Conservation (phyloP, 768 basidiomycete species). For the Multifurca ochricompacta region DNA sequence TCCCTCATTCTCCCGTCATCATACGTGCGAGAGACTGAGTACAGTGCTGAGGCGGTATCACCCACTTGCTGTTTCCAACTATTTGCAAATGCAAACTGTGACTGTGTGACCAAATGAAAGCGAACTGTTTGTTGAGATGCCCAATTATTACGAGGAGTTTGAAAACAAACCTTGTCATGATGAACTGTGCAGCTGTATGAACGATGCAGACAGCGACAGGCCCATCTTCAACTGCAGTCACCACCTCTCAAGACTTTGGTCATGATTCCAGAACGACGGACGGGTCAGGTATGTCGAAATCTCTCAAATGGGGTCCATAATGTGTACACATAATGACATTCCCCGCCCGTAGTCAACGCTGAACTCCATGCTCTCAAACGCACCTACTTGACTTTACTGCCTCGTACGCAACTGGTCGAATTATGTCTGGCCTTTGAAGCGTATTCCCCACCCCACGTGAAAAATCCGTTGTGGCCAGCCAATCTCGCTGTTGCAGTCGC, state of each 20-base stretch:
- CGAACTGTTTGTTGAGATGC: too few relatives aligned
- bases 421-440: slow-evolving; percentile 67
- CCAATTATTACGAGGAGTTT: slow-evolving; percentile 22
- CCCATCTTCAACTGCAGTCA: slow-evolving; percentile 31
- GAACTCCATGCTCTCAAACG: slow-evolving; percentile 56
- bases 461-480: slow-evolving; percentile 62
- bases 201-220: slow-evolving; percentile 47
- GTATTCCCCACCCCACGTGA: slow-evolving; percentile 57
- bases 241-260: slow-evolving; percentile 24
- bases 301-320: neutral
- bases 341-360: slow-evolving; percentile 30
- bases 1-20: neutral
- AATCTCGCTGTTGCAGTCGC: slow-evolving; percentile 61
- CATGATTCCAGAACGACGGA: slow-evolving; percentile 23
- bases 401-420: slow-evolving; percentile 67
- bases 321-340: neutral
- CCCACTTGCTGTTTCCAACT: neutral
- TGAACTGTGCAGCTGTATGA: slow-evolving; percentile 72
- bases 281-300: slow-evolving; percentile 5
- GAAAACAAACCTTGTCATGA: slow-evolving; percentile 52
- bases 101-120: too few relatives aligned
- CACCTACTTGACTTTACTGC: slow-evolving; percentile 60
- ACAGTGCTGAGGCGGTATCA: neutral
- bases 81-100: too few relatives aligned
- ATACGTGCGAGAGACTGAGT: neutral